These are phyloP conservation scores for Aspergillus taichungensis DNA, from an alignment of 495 filamentous ascomycete genomes.

Conservation along the genomic window DNA sequence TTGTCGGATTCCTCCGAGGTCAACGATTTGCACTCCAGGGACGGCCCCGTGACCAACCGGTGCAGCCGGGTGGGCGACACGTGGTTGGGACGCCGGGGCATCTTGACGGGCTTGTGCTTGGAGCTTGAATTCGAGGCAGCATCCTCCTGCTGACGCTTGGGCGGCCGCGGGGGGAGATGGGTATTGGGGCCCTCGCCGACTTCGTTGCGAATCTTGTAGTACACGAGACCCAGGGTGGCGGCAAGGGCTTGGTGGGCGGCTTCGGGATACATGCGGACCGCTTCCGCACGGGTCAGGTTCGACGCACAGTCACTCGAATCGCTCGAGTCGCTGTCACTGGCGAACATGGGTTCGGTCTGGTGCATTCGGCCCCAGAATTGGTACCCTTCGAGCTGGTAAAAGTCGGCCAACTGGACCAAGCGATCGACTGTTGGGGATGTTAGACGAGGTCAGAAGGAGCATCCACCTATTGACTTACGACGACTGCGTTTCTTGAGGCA, in stretches of 20 bases:
- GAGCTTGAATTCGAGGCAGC: slow-evolving; percentile 21
- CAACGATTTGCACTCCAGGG: slow-evolving; percentile 28
- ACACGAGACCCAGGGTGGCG: slow-evolving; percentile 31
- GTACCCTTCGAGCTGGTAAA: slow-evolving; percentile 33
- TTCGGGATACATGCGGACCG: slow-evolving; percentile 28
- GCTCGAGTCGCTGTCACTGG: slow-evolving; percentile 30
- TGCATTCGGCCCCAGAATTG: slow-evolving; percentile 32
- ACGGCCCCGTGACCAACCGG: slow-evolving; percentile 25
- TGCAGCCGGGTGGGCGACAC: slow-evolving; percentile 28
- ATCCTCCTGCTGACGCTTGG: slow-evolving; percentile 32
- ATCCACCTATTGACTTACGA: slow-evolving; percentile 20
- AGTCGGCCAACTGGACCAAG: slow-evolving; percentile 33
- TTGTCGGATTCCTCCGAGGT: slow-evolving; percentile 29
- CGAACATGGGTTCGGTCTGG: slow-evolving; percentile 17
- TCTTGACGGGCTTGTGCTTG: slow-evolving; percentile 32
- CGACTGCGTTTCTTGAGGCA: slow-evolving; percentile 35
- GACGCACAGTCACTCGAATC: slow-evolving; percentile 27
- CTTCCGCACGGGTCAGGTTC: slow-evolving; percentile 25
- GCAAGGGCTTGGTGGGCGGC: slow-evolving; percentile 35
- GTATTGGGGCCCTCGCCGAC: slow-evolving; percentile 26
- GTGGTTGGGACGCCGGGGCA: slow-evolving; percentile 24
- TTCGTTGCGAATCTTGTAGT: slow-evolving; percentile 37
- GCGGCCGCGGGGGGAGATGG: slow-evolving; percentile 17
- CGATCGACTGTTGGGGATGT: slow-evolving; percentile 26
- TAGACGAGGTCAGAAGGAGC: slow-evolving; percentile 2